phyloP scores from a whole-genome alignment of 768 basidiomycete species.

The Stropharia rugosoannulata region DNA sequence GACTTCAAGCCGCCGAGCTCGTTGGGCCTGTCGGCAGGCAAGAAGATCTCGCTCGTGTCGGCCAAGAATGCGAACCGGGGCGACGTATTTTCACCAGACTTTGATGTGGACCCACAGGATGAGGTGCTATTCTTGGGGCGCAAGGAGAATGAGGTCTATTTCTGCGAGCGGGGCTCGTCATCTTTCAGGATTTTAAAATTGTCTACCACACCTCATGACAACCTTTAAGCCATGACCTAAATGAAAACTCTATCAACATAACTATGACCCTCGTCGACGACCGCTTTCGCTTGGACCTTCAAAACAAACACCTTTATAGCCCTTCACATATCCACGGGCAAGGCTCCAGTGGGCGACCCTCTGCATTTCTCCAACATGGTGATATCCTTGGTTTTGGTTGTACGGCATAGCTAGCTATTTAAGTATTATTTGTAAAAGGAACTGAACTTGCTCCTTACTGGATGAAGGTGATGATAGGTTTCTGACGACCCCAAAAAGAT shows the following conservation, averaged over 20 bases:
- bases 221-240: slow-evolving; percentile 8
- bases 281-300: slow-evolving; percentile 2
- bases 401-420: slow-evolving; percentile 3
- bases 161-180: slow-evolving; percentile 74
- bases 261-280: slow-evolving; percentile 13
- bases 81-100: slow-evolving; percentile 53
- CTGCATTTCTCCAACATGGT: not conserved
- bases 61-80: slow-evolving; percentile 51
- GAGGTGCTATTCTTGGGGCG: slow-evolving; percentile 84
- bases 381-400: not conserved
- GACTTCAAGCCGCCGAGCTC: slow-evolving; percentile 11
- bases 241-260: slow-evolving; percentile 6
- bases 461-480: not conserved
- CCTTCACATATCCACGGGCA: not conserved
- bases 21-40: slow-evolving; percentile 13
- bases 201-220: slow-evolving; percentile 39
- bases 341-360: not conserved
- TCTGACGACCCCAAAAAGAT: not conserved
- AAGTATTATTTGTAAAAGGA: slow-evolving; percentile 6
- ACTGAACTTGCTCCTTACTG: not conserved
- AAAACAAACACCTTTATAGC: slow-evolving; percentile 7
- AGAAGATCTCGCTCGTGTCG: slow-evolving; percentile 32
- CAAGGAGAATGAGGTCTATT: slow-evolving; percentile 72
- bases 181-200: slow-evolving; percentile 78
- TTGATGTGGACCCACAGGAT: slow-evolving; percentile 53